phyloP scores from a whole-genome alignment of 2,329 filamentous ascomycete genomes.

The Beauveria pseudobassiana region DNA sequence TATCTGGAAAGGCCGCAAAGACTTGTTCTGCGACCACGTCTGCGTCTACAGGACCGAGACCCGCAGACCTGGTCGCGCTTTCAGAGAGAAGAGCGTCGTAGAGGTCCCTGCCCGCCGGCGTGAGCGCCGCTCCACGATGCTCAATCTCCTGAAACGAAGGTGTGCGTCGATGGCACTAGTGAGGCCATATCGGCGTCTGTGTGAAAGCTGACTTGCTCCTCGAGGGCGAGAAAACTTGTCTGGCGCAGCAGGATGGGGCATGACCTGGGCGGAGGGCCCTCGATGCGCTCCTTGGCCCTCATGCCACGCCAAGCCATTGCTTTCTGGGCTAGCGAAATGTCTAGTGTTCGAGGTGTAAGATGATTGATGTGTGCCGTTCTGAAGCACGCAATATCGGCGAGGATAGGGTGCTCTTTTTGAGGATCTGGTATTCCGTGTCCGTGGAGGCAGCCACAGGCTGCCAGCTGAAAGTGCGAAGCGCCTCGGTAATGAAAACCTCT shows the following conservation, averaged over 20 bases:
- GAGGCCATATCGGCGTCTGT: constrained; percentile 11
- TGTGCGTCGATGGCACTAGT: constrained; percentile 32
- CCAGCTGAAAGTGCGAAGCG: constrained; percentile 41
- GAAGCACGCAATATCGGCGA: constrained; percentile 39
- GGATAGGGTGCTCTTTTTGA: constrained; percentile 38
- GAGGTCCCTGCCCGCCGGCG: constrained; percentile 33
- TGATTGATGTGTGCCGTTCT: constrained; percentile 44
- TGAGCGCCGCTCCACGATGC: constrained; percentile 43
- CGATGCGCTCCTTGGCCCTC: constrained; percentile 40
- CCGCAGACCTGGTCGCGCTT: not conserved
- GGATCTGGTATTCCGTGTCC: constrained; percentile 31
- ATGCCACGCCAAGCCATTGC: constrained; percentile 35
- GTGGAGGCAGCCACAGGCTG: constrained; percentile 32
- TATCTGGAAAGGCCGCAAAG: constrained; percentile 35
- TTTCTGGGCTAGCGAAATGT: constrained; percentile 37
- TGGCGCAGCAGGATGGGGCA: constrained; percentile 43
- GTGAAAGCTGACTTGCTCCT: constrained; percentile 38
- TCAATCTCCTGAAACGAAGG: constrained; percentile 47
- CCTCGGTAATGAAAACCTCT: constrained; percentile 33
- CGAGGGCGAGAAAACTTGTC: constrained; percentile 45
- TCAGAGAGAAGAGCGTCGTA: constrained; percentile 36
- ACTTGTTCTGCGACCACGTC: constrained; percentile 19
- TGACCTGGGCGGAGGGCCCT: constrained; percentile 38
- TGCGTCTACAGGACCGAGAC: constrained; percentile 13
- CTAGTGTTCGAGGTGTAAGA: constrained; percentile 42